Evolutionary conservation across 192 early-diverging fungal genomes (phyloP).

Genomic region (Mycoemilia scoparia): DNA sequence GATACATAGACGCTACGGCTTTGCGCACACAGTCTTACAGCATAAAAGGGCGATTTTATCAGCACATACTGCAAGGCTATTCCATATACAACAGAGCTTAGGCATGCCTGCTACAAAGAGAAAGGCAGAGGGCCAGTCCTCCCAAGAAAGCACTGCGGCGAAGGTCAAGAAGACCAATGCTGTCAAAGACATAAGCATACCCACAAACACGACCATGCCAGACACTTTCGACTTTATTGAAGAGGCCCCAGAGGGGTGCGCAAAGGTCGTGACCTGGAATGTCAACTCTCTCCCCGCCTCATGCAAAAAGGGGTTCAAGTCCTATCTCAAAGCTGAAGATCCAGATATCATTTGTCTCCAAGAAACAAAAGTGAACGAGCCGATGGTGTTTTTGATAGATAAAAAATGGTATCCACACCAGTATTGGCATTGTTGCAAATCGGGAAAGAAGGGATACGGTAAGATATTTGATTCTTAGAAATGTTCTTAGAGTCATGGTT

Average conservation of each 20-base stretch:
- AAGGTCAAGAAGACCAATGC: too few species aligned
- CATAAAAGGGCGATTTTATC: too few species aligned
- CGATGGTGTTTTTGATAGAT: slow-evolving; percentile 35
- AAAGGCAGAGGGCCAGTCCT: too few species aligned
- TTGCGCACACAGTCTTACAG: too few species aligned
- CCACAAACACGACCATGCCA: slow-evolving; percentile 49
- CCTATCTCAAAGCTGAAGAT: slow-evolving; percentile 54
- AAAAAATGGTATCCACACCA: slow-evolving; percentile 46
- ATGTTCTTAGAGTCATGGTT: background rate
- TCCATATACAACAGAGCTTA: too few species aligned
- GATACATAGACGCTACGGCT: too few species aligned
- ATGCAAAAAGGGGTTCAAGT: slow-evolving; percentile 62
- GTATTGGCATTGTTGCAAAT: slow-evolving; percentile 40
- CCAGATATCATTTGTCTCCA: slow-evolving; percentile 69
- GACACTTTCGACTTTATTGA: slow-evolving; percentile 33
- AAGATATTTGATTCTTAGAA: background rate
- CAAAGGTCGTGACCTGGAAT: slow-evolving; percentile 61
- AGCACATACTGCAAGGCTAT: too few species aligned
- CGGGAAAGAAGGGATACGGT: slow-evolving; percentile 60
- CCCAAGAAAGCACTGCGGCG: too few species aligned
- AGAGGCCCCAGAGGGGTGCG: slow-evolving; percentile 23
- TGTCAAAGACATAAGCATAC: slow-evolving; percentile 5
- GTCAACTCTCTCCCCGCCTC: slow-evolving; percentile 53
- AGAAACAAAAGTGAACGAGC: slow-evolving; percentile 68
- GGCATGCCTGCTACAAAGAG: too few species aligned